Conservation (phyloP, 177 flowering plant species). For the Vitis hybrid region DNA sequence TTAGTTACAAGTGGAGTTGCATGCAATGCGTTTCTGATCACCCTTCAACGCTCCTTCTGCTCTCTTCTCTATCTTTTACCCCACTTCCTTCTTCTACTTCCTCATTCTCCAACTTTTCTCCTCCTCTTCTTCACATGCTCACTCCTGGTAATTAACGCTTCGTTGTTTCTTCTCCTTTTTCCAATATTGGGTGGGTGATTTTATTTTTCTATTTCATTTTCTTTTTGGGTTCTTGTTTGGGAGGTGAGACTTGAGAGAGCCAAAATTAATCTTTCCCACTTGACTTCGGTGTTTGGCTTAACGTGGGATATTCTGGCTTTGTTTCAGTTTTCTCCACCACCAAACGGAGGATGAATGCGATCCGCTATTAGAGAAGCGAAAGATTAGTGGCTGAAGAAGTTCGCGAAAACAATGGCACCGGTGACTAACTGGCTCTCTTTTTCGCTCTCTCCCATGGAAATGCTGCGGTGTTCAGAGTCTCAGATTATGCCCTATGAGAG, state of each 20-base stretch:
- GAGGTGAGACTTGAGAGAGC: too few species aligned
- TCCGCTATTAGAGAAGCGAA: not conserved
- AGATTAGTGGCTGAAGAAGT: not conserved
- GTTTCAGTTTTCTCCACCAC: not conserved
- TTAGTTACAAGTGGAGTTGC: slow-evolving; percentile 11
- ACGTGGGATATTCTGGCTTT: not conserved
- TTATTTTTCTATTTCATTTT: not conserved
- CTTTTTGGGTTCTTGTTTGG: not conserved
- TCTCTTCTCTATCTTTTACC: too few species aligned
- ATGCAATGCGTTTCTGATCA: not conserved
- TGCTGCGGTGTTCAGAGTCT: slow-evolving; percentile 35
- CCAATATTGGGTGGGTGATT: not conserved
- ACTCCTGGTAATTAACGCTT: not conserved
- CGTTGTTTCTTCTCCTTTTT: not conserved
- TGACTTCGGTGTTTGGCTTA: too few species aligned
- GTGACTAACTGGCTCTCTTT: slow-evolving; percentile 67
- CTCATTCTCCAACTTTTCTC: too few species aligned
- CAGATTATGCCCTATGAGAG: slow-evolving; percentile 32
- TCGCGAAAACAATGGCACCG: slow-evolving; percentile 41
- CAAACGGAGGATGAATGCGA: not conserved
- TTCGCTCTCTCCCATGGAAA: slow-evolving; percentile 60
- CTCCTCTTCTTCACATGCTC: too few species aligned
- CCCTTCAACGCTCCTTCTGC: too few species aligned
- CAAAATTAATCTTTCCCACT: too few species aligned
- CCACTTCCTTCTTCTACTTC: too few species aligned